phyloP scores from a whole-genome alignment of 2,329 filamentous ascomycete genomes.

The Nemania abortiva region DNA sequence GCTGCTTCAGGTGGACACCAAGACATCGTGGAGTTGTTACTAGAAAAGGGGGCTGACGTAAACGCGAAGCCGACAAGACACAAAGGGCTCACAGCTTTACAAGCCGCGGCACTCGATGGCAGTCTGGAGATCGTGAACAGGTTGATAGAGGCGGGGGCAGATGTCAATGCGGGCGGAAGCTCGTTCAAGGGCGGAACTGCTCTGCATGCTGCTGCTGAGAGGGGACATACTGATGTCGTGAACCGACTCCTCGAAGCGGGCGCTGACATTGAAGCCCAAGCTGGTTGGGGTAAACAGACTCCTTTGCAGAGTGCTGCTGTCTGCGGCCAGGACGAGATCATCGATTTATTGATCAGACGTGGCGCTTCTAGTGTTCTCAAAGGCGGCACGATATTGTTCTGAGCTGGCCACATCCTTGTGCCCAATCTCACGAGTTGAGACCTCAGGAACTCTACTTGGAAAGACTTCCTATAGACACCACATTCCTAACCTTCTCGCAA shows the following conservation, averaged over 20 bases:
- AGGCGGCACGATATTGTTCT: constrained; percentile 43
- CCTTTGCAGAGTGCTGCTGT: constrained; percentile 53
- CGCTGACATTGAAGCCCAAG: constrained; percentile 53
- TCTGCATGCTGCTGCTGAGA: constrained; percentile 54
- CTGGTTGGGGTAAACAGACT: constrained; percentile 48
- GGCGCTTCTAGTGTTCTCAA: constrained; percentile 47
- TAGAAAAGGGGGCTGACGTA: constrained; percentile 51
- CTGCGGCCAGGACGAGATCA: constrained; percentile 54
- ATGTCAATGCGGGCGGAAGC: constrained; percentile 50
- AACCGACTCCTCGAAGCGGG: constrained; percentile 52
- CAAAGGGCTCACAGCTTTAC: constrained; percentile 57
- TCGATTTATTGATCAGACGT: constrained; percentile 55
- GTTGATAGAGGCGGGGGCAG: constrained; percentile 49
- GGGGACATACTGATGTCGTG: constrained; percentile 46
- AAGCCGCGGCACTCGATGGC: constrained; percentile 51
- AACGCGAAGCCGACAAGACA: constrained; percentile 52
- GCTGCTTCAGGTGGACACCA: constrained; percentile 49
- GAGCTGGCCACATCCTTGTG: not conserved
- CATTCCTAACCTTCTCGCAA: not conserved
- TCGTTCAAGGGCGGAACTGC: constrained; percentile 54
- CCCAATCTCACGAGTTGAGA: not conserved
- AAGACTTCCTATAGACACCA: not conserved
- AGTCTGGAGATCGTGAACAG: constrained; percentile 42
- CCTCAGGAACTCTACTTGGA: not conserved
- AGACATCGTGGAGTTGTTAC: constrained; percentile 46